These are phyloP conservation scores for Coix lacrymajobi DNA, from an alignment of 176 grass and related monocot genomes.

Conservation along the genomic window DNA sequence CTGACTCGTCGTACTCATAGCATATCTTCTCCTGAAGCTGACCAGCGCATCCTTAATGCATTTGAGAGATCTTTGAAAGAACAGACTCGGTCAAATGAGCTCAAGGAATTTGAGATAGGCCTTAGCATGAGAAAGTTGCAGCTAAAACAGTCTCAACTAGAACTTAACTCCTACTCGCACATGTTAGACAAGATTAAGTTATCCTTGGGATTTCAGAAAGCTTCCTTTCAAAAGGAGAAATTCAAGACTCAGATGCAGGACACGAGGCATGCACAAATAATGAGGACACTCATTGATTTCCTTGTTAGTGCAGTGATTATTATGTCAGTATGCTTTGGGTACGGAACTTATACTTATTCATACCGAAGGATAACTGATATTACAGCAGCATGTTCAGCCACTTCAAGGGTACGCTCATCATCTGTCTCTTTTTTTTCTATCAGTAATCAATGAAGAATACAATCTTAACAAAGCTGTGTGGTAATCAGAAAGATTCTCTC, in stretches of 20 bases:
- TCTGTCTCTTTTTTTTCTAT: neutral
- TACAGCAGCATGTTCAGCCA: conserved; percentile 50
- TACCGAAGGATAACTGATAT: conserved; percentile 74
- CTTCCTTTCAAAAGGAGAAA: conserved; percentile 75
- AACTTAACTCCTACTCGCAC: conserved; percentile 59
- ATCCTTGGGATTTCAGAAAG: conserved; percentile 80
- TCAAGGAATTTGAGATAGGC: conserved; percentile 82
- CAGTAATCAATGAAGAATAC: neutral
- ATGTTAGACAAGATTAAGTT: conserved; percentile 78
- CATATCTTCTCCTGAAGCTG: conserved; percentile 24
- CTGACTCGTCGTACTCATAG: conserved; percentile 26
- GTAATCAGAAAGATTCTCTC: neutral
- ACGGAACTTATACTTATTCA: conserved; percentile 71
- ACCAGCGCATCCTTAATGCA: conserved; percentile 51
- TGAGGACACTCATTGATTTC: conserved; percentile 72
- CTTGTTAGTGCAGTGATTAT: conserved; percentile 80
- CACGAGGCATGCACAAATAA: conserved; percentile 49
- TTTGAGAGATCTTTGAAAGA: conserved; percentile 77
- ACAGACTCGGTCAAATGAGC: conserved; percentile 68
- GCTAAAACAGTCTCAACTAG: conserved; percentile 72
- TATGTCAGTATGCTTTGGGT: conserved; percentile 69
- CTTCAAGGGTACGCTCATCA: conserved; percentile 47
- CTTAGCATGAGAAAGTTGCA: conserved; percentile 75
- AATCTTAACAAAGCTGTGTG: neutral
- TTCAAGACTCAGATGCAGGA: conserved; percentile 77